These are phyloP conservation scores for Paramarasmius palmivorus DNA, from an alignment of 1,284 basidiomycete genomes.

Conservation along the genomic window DNA sequence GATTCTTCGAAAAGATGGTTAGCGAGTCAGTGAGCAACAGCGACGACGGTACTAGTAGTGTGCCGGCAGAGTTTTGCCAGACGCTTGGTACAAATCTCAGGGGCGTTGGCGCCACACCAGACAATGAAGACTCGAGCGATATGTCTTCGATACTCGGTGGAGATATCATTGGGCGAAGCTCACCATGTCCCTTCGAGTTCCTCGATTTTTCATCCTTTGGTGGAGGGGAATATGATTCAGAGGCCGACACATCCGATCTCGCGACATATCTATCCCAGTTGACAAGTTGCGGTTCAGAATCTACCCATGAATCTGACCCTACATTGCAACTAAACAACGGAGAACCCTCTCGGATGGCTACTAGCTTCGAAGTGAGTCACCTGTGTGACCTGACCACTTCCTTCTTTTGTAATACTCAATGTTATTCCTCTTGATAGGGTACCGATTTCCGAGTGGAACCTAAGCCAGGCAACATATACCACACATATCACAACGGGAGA, in stretches of 20 bases:
- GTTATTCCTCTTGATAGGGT: too few relatives aligned
- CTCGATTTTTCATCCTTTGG: constrained; percentile 67
- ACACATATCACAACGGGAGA: too few relatives aligned
- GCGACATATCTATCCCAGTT: constrained; percentile 67
- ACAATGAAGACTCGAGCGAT: constrained; percentile 36
- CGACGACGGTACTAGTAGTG: constrained; percentile 39
- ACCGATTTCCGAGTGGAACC: too few relatives aligned
- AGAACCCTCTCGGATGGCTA: too few relatives aligned
- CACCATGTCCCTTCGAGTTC: constrained; percentile 44
- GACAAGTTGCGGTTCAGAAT: constrained; percentile 75
- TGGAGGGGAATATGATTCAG: constrained; percentile 63
- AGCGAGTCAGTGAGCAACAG: constrained; percentile 58
- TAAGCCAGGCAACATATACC: too few relatives aligned
- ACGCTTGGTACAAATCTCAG: constrained; percentile 64
- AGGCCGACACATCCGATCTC: constrained; percentile 70
- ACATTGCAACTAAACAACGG: too few relatives aligned
- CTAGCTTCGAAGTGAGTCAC: too few relatives aligned
- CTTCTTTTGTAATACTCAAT: too few relatives aligned
- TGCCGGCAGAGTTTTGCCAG: constrained; percentile 55
- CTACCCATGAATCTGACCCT: constrained; percentile 60
- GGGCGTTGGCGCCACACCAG: constrained; percentile 41
- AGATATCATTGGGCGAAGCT: constrained; percentile 28
- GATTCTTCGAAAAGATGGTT: constrained; percentile 63
- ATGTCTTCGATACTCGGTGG: constrained; percentile 31
- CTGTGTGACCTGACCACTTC: too few relatives aligned